These are phyloP conservation scores for Camellia japonica DNA, from an alignment of 148 eudicot genomes.

Conservation along the genomic window DNA sequence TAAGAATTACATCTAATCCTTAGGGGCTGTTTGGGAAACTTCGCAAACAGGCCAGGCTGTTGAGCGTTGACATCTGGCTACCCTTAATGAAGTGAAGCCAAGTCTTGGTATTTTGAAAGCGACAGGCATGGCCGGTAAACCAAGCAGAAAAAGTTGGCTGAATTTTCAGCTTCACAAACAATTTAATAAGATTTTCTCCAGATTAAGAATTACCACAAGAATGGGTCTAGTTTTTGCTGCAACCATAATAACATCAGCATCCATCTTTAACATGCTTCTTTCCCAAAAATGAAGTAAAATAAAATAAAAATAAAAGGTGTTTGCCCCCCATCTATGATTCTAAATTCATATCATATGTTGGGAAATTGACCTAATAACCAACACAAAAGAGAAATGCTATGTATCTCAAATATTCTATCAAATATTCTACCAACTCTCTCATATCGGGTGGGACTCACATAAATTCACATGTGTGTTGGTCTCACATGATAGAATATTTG, in stretches of 20 bases:
- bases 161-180: no score
- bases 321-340: not conserved
- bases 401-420: no score
- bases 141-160: not conserved
- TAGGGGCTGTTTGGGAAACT: no score
- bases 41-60: not conserved
- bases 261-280: not conserved
- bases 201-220: no score
- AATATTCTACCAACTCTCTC: no score
- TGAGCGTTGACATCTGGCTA: slow-evolving; percentile 1
- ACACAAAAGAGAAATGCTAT: no score
- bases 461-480: no score
- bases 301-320: not conserved
- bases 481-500: no score
- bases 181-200: no score
- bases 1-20: no score
- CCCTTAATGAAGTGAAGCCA: not conserved
- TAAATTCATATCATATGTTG: not conserved
- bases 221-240: not conserved
- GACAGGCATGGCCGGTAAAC: not conserved
- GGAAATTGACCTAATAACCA: no score
- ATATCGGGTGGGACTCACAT: no score
- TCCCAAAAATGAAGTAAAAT: not conserved
- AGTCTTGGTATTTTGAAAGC: not conserved
- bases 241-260: not conserved